These are phyloP conservation scores for Talaromyces liani DNA, from an alignment of 495 filamentous ascomycete genomes.

Conservation along the genomic window DNA sequence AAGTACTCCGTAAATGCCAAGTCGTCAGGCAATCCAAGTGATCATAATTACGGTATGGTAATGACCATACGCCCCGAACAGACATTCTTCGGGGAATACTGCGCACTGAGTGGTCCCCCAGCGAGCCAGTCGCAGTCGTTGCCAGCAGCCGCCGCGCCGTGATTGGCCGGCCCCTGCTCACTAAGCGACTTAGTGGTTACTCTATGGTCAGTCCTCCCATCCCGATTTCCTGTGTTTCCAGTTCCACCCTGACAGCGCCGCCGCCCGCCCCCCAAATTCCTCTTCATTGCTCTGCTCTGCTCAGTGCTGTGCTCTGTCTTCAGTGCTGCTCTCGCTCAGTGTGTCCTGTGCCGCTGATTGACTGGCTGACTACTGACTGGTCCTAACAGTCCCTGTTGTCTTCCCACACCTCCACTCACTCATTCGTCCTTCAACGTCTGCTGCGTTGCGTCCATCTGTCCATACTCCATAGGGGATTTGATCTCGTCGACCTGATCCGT, in stretches of 20 bases:
- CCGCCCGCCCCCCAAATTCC: constrained; percentile 4
- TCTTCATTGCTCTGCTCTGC: background rate
- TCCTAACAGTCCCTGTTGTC: background rate
- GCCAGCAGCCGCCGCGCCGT: background rate
- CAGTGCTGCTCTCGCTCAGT: background rate
- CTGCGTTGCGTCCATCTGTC: background rate
- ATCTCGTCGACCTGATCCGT: background rate
- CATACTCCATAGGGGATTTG: background rate
- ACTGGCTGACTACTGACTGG: background rate
- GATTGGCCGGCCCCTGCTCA: constrained; percentile 6
- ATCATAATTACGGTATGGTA: background rate
- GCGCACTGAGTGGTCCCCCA: background rate
- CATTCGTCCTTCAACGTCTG: constrained; percentile 1
- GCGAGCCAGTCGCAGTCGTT: background rate
- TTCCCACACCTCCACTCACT: constrained; percentile 1
- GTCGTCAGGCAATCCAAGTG: background rate
- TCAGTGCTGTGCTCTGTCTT: background rate
- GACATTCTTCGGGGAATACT: background rate
- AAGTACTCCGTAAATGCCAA: background rate
- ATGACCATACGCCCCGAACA: background rate
- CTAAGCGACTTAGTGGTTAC: background rate
- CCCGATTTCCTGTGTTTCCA: background rate
- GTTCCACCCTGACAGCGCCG: background rate
- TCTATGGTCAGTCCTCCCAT: background rate
- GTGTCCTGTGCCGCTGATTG: background rate